phyloP scores from a whole-genome alignment of 164 flowering plant genomes.

The Umbilicus rupestris region DNA sequence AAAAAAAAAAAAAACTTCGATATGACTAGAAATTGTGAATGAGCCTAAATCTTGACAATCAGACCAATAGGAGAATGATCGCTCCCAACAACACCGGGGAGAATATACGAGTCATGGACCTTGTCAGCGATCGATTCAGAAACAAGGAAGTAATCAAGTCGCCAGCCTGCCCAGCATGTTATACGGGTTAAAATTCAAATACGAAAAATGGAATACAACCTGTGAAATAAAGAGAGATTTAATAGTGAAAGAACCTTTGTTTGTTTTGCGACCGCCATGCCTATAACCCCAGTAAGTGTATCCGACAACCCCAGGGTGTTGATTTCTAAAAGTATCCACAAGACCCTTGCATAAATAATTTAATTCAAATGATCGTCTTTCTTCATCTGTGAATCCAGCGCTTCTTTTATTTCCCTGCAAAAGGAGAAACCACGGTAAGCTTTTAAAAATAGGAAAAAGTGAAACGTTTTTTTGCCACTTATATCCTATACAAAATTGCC shows the following conservation, averaged over 20 bases:
- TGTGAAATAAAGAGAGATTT: not conserved
- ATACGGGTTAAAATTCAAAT: not conserved
- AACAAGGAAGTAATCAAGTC: conserved; percentile 88
- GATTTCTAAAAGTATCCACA: conserved; percentile 85
- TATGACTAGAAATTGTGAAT: not conserved
- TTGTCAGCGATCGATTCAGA: conserved; percentile 71
- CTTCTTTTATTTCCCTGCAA: conserved; percentile 79
- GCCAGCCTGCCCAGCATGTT: conserved; percentile 56
- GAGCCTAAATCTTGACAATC: conserved; percentile 47
- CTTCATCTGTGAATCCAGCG: conserved; percentile 95
- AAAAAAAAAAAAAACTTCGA: not conserved
- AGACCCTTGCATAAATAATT: conserved; percentile 68
- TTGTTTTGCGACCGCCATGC: conserved; percentile 62
- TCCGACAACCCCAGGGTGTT: conserved; percentile 87
- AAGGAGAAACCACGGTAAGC: not conserved
- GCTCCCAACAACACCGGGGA: conserved; percentile 77
- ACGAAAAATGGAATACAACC: not conserved
- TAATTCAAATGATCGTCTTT: conserved; percentile 68
- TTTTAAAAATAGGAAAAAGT: not conserved
- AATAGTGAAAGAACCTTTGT: conserved; percentile 45
- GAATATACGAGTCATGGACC: conserved; percentile 90
- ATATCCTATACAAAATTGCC: conserved; percentile 17
- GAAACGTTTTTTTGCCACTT: not conserved
- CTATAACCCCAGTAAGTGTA: conserved; percentile 98
- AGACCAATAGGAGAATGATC: conserved; percentile 95